Conservation (phyloP, 2,329 filamentous ascomycete genomes). For the Didymella segeticola region DNA sequence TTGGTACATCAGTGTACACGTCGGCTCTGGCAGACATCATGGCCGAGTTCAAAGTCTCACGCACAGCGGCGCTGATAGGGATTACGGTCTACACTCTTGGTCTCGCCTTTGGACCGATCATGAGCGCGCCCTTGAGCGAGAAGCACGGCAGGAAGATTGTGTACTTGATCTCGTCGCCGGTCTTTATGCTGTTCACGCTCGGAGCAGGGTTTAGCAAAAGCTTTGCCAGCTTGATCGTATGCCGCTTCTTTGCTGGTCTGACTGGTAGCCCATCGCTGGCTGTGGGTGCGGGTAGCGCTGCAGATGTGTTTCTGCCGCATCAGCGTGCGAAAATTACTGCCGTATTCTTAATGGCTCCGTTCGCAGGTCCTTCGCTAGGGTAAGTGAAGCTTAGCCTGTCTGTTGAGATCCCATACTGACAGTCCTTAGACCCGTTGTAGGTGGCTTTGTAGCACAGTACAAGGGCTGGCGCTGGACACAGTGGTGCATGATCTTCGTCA, state of each 20-base stretch:
- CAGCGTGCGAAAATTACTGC: constrained; percentile 43
- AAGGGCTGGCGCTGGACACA: constrained; percentile 54
- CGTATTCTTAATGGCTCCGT: constrained; percentile 52
- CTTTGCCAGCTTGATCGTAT: constrained; percentile 60
- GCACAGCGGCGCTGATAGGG: constrained; percentile 64
- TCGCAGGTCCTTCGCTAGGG: constrained; percentile 49
- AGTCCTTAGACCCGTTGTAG: constrained; percentile 48
- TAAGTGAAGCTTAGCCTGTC: constrained; percentile 19
- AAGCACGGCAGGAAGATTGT: constrained; percentile 62
- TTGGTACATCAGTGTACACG: constrained; percentile 63
- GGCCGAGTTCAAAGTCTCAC: constrained; percentile 61
- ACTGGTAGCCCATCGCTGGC: constrained; percentile 67
- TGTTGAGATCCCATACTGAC: neutral
- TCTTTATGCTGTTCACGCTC: constrained; percentile 63
- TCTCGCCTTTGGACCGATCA: constrained; percentile 65
- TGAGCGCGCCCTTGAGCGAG: constrained; percentile 67
- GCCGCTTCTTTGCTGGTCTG: constrained; percentile 74
- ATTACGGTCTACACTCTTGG: constrained; percentile 67
- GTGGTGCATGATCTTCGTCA: constrained; percentile 54
- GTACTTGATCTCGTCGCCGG: constrained; percentile 56
- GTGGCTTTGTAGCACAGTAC: constrained; percentile 56
- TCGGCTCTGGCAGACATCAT: constrained; percentile 57
- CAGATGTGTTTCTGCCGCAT: constrained; percentile 48
- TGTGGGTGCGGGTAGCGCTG: constrained; percentile 52
- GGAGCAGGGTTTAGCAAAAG: constrained; percentile 61